These are phyloP conservation scores for Chlamydomonas asymmetrica DNA, from an alignment of 139 green algal genomes.

Conservation along the genomic window DNA sequence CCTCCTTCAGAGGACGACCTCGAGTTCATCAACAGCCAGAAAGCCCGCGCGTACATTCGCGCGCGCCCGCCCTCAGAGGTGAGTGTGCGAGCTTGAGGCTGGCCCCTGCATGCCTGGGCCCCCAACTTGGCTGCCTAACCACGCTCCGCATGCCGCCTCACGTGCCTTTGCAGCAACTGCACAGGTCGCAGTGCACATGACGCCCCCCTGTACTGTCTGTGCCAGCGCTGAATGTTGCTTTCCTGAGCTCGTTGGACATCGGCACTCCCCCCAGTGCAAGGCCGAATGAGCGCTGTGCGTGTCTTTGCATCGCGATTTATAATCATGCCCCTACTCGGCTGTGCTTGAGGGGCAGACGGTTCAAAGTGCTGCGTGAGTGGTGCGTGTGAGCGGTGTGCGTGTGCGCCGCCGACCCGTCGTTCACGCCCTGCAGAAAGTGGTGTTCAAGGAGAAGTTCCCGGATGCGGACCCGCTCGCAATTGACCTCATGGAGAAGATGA, in stretches of 20 bases:
- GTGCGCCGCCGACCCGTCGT: too few relatives aligned
- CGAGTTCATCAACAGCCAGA: constrained; percentile 82
- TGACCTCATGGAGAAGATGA: constrained; percentile 89
- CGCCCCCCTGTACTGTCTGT: too few relatives aligned
- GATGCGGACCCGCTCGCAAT: constrained; percentile 72
- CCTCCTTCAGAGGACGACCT: constrained; percentile 89
- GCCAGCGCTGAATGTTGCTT: too few relatives aligned
- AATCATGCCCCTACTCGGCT: too few relatives aligned
- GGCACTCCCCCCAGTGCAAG: not conserved
- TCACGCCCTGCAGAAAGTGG: constrained; percentile 36
- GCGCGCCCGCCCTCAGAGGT: constrained; percentile 63
- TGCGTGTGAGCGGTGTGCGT: too few relatives aligned
- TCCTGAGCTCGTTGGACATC: too few relatives aligned
- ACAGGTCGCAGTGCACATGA: not conserved
- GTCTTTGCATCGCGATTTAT: too few relatives aligned
- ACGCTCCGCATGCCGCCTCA: too few relatives aligned
- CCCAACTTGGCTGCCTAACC: too few relatives aligned
- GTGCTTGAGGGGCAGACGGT: not conserved
- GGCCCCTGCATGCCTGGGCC: too few relatives aligned
- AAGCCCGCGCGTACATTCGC: constrained; percentile 83
- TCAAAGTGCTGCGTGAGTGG: not conserved
- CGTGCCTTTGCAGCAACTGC: not conserved
- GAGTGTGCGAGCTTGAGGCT: too few relatives aligned
- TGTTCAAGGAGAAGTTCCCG: constrained; percentile 67
- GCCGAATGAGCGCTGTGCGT: too few relatives aligned